Conservation (phyloP, 352 stramenopile species). For the Plasmopara halstedii region DNA sequence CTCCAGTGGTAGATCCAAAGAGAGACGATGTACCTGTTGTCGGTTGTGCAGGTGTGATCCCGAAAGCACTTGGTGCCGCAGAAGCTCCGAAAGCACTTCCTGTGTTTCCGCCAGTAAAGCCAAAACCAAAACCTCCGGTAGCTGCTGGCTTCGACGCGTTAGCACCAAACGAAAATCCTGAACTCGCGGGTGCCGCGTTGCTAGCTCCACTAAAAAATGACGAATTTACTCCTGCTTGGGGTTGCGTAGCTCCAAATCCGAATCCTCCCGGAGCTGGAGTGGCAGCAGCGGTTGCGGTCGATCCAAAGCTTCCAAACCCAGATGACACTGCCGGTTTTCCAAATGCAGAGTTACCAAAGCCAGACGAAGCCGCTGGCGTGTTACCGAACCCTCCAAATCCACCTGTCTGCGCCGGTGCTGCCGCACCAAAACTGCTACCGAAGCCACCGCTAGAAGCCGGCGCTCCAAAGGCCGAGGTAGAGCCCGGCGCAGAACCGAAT, state of each 20-base stretch:
- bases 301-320: constrained; percentile 34
- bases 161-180: constrained; percentile 37
- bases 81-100: constrained; percentile 29
- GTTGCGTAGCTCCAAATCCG: constrained; percentile 27
- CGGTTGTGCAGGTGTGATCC: constrained; percentile 22
- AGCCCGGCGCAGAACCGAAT: constrained; percentile 33
- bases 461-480: constrained; percentile 31
- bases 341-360: constrained; percentile 39
- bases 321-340: constrained; percentile 32
- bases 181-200: constrained; percentile 20
- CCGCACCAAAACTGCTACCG: constrained; percentile 42
- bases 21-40: constrained; percentile 29
- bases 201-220: constrained; percentile 38
- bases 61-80: constrained; percentile 31
- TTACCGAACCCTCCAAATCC: constrained; percentile 51
- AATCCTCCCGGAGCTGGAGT: constrained; percentile 31
- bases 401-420: constrained; percentile 24
- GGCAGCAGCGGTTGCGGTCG: constrained; percentile 17
- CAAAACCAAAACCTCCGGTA: constrained; percentile 38
- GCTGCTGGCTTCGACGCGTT: constrained; percentile 24
- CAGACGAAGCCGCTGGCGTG: constrained; percentile 23
- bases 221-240: constrained; percentile 20
- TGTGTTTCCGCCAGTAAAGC: constrained; percentile 23
- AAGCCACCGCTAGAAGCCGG: constrained; percentile 28
- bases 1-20: constrained; percentile 25